Evolutionary conservation across 2,329 filamentous ascomycete genomes (phyloP), one percentile per base, ranked within the genome.

Genomic region (Onygenales sp.): DNA sequence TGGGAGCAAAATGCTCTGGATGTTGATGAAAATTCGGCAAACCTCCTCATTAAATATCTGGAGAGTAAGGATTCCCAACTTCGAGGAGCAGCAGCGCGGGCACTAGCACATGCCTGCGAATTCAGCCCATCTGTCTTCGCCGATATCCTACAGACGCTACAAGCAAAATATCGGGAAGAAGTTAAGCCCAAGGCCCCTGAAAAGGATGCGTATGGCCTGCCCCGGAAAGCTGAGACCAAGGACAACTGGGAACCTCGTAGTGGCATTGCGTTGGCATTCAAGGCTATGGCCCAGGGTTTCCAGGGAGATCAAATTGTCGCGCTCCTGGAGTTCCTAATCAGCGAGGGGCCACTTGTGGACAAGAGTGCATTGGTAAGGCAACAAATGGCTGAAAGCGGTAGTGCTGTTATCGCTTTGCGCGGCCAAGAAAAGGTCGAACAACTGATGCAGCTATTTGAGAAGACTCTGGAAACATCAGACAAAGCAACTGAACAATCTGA

Each of bases 171-270:
- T 66, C 70, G 78, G 44, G 84, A 91, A 57, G 81, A 92, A 58
- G 86, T 88, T 6, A 94, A 93, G 67, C 87, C 90, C 1, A 84
- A 86, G 55, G 81, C 86, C 46, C 88, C 90, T 9, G 84, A 92
- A 62, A 83, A 92, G 40, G 92, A 98, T 65, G 86, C 92, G 58
- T 97, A 89, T 65, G 93, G 94, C 52, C 95, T 98, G 87, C 87
- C 89, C 2, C 86, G 84, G 63, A 97, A 95, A 72, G 84, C 86
- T 65, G 88, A 97, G 59, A 75, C 90, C 9, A 81, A 86, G 4
- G 93, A 98, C 70, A 87, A 86, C 2, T 98, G 92, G 92, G 90
- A 96, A 68, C 82, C 83, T 10, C 82, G 94, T 59, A 91, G 95
- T 63, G 93, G 93, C 52, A 85, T 96, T 62, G 92, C 89, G 7